Evolutionary conservation across 805 yeast genomes (phyloP), one percentile per base, ranked within the genome.

Genomic region (Priceomyces castillae): DNA sequence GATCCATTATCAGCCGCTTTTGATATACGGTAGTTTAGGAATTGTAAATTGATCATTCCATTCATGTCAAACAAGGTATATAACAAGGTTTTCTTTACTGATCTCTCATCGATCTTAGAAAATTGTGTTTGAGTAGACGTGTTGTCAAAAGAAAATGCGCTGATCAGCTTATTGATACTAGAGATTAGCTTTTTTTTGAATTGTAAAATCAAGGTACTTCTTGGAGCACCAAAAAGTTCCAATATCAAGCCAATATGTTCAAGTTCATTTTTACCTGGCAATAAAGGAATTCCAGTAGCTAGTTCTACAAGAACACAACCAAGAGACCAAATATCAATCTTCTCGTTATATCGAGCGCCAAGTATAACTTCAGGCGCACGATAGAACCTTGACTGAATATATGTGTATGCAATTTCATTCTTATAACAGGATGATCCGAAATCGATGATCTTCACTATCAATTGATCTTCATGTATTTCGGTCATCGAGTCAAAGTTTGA

Each of bases 331-430:
- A 73, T 67, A 52, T 78, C 84, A 30, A 79, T 78, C 50, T 65
- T 71, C n/a, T 61, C 58, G 46, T 68, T 58, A 53, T 84, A 85
- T 26, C 80, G 66, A 9, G 85, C 77, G 1, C 92, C 94, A 2
- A 86, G 43, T 9, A 82, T 64, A 4, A 86, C 83, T 56, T 86
- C 95, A 0, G 95, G 95, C 0, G 94, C 89, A 41, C 95, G 62
- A 56, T 86, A 86, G 52, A 80, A 86, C 39, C 95, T 61, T 1
- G 92, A 85, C 53, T 74, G 77, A 43, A 79, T 67, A 49, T 79
- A 79, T 1, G 81, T 71, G 46, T 65, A 77, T 1, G 74, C 61
- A 2, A 73, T 67, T 40, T 74, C 75, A 37, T 65, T 62, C 5
- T 52, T 55, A 14, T 58, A 59, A 49, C 85, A 77, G 0, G 87